Conservation (phyloP, 2,329 filamentous ascomycete species). For the Epicoccum nigrum region DNA sequence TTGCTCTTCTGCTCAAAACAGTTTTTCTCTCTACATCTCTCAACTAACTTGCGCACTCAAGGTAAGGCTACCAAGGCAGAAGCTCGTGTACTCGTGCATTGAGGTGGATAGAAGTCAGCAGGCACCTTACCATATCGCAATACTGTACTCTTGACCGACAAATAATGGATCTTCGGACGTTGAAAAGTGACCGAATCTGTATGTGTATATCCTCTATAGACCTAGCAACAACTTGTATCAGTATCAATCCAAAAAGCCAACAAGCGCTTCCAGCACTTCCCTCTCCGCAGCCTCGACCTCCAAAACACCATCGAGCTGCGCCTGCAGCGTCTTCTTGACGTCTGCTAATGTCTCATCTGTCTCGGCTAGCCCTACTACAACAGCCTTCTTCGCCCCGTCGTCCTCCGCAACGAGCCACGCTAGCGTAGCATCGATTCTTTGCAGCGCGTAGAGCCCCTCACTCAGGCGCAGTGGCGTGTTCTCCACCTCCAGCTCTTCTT, state of each 20-base stretch:
- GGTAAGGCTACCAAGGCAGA: no score
- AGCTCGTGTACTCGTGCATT: no score
- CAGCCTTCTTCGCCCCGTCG: conserved; percentile 69
- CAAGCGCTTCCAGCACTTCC: conserved; percentile 70
- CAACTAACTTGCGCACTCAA: no score
- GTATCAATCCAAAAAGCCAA: conserved; percentile 37
- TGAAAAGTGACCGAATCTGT: no score
- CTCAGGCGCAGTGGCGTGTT: conserved; percentile 79
- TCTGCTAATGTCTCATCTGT: conserved; percentile 68
- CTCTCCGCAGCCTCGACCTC: conserved; percentile 60
- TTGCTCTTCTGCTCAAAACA: no score
- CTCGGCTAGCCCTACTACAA: conserved; percentile 69
- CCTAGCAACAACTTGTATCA: background rate
- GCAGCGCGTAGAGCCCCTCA: conserved; percentile 81
- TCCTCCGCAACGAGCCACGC: conserved; percentile 95
- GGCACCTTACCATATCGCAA: no score
- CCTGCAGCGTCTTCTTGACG: conserved; percentile 71
- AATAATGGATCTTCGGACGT: no score
- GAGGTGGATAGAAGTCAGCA: no score
- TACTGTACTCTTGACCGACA: no score
- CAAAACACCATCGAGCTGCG: conserved; percentile 65
- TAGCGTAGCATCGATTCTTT: conserved; percentile 82
- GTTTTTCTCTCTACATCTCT: no score
- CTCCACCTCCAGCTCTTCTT: conserved; percentile 68
- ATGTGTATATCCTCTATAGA: no score